Base-by-base conservation (phyloP, 2,329 filamentous ascomycete species). In the Aspergillus felis region DNA sequence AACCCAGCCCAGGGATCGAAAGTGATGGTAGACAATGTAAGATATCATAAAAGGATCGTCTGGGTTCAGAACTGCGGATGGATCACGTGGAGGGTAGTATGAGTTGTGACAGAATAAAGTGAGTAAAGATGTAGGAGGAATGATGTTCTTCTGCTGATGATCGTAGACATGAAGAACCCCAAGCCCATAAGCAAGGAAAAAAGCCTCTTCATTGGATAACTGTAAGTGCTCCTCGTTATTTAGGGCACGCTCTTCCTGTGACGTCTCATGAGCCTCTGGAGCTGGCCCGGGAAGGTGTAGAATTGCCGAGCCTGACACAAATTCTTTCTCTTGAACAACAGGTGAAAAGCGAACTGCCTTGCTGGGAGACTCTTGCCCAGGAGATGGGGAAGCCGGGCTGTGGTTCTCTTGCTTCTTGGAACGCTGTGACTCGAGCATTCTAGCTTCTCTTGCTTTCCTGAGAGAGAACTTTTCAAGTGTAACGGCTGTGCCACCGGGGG, bases 1-100 rank as follows among this genome's bases (percentile, higher is more conserved):
- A 1, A 97, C 91, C 93, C 94, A 99, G 25, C 94, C 94, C 0
- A 97, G 81, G 0, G 92, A 96, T 41, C 94, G 88, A 77, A 96
- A 99, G 72, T 99, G 93, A 71, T 99, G 94, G 72, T 96, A 99
- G 20, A 91, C 91, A 12, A 86, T 87, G 68, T 97, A 99, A 57
- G 91, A 87, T 0, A 96, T 73, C 22, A 97, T 78, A 73, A 99
- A 99, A 0, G 85, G 83, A 67, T 96, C 90, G 71, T 96, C 91
- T 0, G 91, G 86, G 17, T 82, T 79, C 3, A 91, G 79, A 10
- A 74, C 69, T 7, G 71, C 67, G 22, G 67, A 70, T 14, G 68
- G 47, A 14, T 66, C 70, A 10, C 79, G 78, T 8, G 87, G 81
- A 7, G 89, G 89, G 53, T 88, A 89, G 65, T 86, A 86, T 0